Percentiles rank a stretch among this genome's conserved stretches.
phyloP scores from a whole-genome alignment of 371 early-diverging fungal genomes.

The Rhizomucor miehei region DNA sequence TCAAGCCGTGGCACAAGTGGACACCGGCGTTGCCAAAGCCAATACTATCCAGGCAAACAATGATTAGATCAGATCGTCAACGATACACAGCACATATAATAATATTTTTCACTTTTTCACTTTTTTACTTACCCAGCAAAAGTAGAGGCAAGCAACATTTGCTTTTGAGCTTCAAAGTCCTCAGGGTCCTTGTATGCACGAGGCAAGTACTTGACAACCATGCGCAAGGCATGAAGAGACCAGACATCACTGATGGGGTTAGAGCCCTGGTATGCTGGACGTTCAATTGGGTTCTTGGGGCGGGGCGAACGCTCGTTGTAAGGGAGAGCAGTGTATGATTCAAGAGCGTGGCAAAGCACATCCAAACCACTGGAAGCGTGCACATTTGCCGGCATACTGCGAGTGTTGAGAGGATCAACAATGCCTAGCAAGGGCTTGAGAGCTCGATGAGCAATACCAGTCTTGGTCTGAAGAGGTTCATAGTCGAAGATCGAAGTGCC shows the following conservation, averaged over 20 bases:
- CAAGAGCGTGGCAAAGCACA: constrained; percentile 87
- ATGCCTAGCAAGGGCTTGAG: constrained; percentile 86
- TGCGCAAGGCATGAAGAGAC: constrained; percentile 79
- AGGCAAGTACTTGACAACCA: constrained; percentile 81
- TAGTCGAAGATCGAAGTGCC: constrained; percentile 92
- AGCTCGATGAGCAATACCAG: constrained; percentile 87
- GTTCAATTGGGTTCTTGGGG: constrained; percentile 76
- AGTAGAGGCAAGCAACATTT: constrained; percentile 90
- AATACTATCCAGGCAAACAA: constrained; percentile 42
- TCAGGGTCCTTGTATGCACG: constrained; percentile 69
- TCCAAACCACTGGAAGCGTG: constrained; percentile 87
- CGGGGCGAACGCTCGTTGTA: constrained; percentile 79
- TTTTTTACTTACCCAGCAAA: constrained; percentile 59
- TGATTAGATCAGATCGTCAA: neutral
- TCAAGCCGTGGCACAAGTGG: constrained; percentile 69
- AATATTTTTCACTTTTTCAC: too few relatives aligned
- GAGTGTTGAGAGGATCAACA: constrained; percentile 86
- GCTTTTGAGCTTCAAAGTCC: constrained; percentile 74
- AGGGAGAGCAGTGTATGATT: constrained; percentile 90
- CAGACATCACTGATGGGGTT: constrained; percentile 92
- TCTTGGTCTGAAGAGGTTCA: constrained; percentile 81
- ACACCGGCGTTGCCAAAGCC: constrained; percentile 94
- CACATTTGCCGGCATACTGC: constrained; percentile 82
- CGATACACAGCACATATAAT: neutral
- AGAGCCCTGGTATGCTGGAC: constrained; percentile 91